Percentiles rank a stretch among this genome's conserved stretches.
Conservation (phyloP, 2,329 filamentous ascomycete species). For the Colletotrichum scovillei region DNA sequence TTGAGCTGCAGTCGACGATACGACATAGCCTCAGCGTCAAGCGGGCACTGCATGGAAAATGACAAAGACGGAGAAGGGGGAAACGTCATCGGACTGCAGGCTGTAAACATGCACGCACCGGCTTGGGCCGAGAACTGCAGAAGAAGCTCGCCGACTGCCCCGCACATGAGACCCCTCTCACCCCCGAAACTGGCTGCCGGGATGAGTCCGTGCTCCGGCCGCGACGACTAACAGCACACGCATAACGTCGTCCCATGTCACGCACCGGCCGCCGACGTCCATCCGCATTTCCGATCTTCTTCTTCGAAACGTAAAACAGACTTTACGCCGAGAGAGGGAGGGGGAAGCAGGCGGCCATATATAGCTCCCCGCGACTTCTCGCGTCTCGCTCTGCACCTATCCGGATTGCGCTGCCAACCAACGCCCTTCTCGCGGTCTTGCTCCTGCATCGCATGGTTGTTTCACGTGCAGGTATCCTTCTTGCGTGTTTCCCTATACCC, state of each 20-base stretch:
- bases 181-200: background rate
- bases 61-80: background rate
- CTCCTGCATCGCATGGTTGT: background rate
- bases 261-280: background rate
- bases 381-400: slow-evolving; percentile 12
- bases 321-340: background rate
- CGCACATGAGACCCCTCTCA: background rate
- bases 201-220: slow-evolving; percentile 6
- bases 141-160: background rate
- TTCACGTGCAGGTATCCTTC: background rate
- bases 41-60: background rate
- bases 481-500: too few species aligned
- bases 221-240: slow-evolving; percentile 12
- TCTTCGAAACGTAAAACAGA: slow-evolving; percentile 21
- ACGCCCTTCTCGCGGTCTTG: background rate
- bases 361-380: slow-evolving; percentile 8
- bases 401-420: background rate
- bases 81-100: background rate
- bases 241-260: slow-evolving; percentile 24
- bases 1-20: background rate
- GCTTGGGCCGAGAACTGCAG: slow-evolving; percentile 19
- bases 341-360: background rate
- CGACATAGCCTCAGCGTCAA: background rate
- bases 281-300: slow-evolving; percentile 13
- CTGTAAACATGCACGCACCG: background rate